phyloP scores from a whole-genome alignment of 768 basidiomycete genomes.

The Trametes maxima region DNA sequence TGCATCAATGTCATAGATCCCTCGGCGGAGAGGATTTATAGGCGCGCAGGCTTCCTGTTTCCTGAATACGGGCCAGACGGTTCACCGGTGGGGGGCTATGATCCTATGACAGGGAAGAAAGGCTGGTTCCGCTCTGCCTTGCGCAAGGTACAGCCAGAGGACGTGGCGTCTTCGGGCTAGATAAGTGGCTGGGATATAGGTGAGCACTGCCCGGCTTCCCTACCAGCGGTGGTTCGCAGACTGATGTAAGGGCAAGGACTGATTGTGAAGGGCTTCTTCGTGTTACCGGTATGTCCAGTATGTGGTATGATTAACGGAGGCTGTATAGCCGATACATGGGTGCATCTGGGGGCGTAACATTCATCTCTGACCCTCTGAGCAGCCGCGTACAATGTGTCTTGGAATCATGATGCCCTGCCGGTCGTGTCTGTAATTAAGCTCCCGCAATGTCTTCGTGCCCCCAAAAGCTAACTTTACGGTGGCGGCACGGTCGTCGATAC shows the following conservation, averaged over 20 bases:
- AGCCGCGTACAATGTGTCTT: slow-evolving; percentile 6
- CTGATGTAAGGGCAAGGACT: too few relatives aligned
- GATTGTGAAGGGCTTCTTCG: too few relatives aligned
- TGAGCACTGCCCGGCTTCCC: too few relatives aligned
- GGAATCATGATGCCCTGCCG: background rate
- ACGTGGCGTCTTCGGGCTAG: too few relatives aligned
- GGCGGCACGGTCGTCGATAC: too few relatives aligned
- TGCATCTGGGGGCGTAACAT: background rate
- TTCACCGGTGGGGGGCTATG: background rate
- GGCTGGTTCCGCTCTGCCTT: slow-evolving; percentile 2
- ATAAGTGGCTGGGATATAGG: too few relatives aligned
- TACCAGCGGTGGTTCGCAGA: too few relatives aligned
- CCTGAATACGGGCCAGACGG: background rate
- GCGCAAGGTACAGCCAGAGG: background rate
- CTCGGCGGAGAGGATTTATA: slow-evolving; percentile 4
- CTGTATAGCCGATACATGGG: too few relatives aligned
- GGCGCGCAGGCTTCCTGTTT: slow-evolving; percentile 9
- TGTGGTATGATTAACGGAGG: too few relatives aligned
- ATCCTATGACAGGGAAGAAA: slow-evolving; percentile 8
- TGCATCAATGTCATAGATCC: slow-evolving; percentile 5
- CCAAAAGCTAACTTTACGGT: too few relatives aligned
- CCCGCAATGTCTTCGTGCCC: too few relatives aligned
- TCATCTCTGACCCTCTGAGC: background rate
- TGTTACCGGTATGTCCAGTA: too few relatives aligned
- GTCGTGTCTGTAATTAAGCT: background rate